Conservation (phyloP, 2,329 filamentous ascomycete genomes). For the Arthrinium phaeospermum region DNA sequence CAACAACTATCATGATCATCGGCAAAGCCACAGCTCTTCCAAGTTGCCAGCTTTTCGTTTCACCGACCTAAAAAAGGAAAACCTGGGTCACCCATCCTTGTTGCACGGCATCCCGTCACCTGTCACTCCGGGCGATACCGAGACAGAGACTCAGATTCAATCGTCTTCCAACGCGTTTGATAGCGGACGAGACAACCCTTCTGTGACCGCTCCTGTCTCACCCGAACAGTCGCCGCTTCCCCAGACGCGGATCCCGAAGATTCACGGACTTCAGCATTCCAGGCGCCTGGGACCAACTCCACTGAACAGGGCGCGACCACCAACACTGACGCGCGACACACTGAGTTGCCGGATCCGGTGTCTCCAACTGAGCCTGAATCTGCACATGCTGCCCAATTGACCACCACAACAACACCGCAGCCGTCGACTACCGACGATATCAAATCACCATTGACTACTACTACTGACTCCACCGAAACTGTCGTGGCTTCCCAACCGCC, state of each 20-base stretch:
- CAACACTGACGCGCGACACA: conserved; percentile 32
- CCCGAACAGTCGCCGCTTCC: conserved; percentile 34
- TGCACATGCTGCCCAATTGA: conserved; percentile 5
- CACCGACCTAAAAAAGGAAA: conserved; percentile 51
- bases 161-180: conserved; percentile 34
- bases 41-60: conserved; percentile 62
- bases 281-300: conserved; percentile 38
- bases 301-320: conserved; percentile 22
- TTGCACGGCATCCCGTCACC: conserved; percentile 46
- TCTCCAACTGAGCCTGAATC: background rate
- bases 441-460: conserved; percentile 24
- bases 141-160: conserved; percentile 29
- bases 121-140: conserved; percentile 42
- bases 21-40: conserved; percentile 59
- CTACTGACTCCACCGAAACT: conserved; percentile 37
- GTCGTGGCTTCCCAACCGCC: conserved; percentile 39
- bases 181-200: conserved; percentile 29
- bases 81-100: conserved; percentile 41
- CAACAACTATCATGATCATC: conserved; percentile 50
- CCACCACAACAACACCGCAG: background rate
- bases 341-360: conserved; percentile 37
- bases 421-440: background rate
- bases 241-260: conserved; percentile 36
- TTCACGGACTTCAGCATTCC: conserved; percentile 46
- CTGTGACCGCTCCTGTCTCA: conserved; percentile 23